Evolutionary conservation across 2,329 filamentous ascomycete species (phyloP).

Genomic region (Fusarium anguioides): DNA sequence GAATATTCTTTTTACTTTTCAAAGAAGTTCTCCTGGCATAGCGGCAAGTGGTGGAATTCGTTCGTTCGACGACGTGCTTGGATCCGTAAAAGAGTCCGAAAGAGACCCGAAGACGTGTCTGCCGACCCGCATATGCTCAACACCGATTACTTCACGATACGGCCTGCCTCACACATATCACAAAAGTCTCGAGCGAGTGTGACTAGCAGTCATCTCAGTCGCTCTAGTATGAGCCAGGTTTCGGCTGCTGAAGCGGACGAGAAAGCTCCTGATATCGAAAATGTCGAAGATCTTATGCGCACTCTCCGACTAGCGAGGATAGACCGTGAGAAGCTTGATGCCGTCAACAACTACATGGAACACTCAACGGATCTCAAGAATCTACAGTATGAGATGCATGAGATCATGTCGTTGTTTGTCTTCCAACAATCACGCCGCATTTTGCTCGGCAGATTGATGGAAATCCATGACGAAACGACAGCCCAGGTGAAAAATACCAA

Average conservation of each 20-base stretch:
- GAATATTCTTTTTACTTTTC: constrained; percentile 93
- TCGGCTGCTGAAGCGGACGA: constrained; percentile 60
- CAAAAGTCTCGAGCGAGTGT: constrained; percentile 50
- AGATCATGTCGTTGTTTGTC: constrained; percentile 86
- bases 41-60: constrained; percentile 90
- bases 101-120: constrained; percentile 57
- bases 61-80: constrained; percentile 92
- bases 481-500: constrained; percentile 54
- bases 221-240: constrained; percentile 52
- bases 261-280: constrained; percentile 67
- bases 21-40: constrained; percentile 84
- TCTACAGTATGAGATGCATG: constrained; percentile 80
- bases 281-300: constrained; percentile 75
- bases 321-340: constrained; percentile 91
- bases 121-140: constrained; percentile 74
- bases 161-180: constrained; percentile 60
- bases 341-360: constrained; percentile 83
- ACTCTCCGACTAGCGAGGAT: constrained; percentile 77
- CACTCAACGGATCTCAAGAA: constrained; percentile 81
- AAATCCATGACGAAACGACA: constrained; percentile 61
- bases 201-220: constrained; percentile 50
- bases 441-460: constrained; percentile 76
- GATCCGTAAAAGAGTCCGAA: constrained; percentile 82
- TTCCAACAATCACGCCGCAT: constrained; percentile 89
- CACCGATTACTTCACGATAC: constrained; percentile 83